phyloP scores from a whole-genome alignment of 2,329 filamentous ascomycete genomes.

The Fusarium cicatricum region DNA sequence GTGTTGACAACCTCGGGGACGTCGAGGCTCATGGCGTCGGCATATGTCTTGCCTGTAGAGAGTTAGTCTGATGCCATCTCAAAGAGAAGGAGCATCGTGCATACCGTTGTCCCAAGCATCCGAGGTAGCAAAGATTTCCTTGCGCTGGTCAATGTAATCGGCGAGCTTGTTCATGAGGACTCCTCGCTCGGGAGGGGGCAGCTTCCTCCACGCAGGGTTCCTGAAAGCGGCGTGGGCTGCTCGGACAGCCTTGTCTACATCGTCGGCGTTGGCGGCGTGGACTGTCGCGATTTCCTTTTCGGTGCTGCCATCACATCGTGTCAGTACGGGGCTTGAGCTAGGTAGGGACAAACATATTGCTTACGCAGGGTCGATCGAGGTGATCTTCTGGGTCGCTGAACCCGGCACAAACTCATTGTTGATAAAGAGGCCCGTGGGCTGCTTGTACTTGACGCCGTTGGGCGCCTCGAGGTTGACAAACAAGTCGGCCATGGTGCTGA shows the following conservation, averaged over 20 bases:
- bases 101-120: slow-evolving; percentile 74
- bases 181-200: slow-evolving; percentile 71
- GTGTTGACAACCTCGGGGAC: slow-evolving; percentile 55
- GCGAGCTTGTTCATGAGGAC: slow-evolving; percentile 74
- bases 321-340: background rate
- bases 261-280: slow-evolving; percentile 41
- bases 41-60: slow-evolving; percentile 64
- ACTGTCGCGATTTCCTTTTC: slow-evolving; percentile 43
- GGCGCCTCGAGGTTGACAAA: slow-evolving; percentile 74
- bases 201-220: slow-evolving; percentile 71
- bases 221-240: slow-evolving; percentile 72
- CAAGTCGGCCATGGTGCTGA: slow-evolving; percentile 37
- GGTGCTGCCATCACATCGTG: slow-evolving; percentile 27
- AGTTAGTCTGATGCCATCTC: slow-evolving; percentile 41
- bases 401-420: slow-evolving; percentile 79
- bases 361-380: slow-evolving; percentile 44
- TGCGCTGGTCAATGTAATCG: slow-evolving; percentile 66
- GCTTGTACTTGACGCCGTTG: slow-evolving; percentile 76
- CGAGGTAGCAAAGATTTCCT: slow-evolving; percentile 53
- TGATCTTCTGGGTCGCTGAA: slow-evolving; percentile 38
- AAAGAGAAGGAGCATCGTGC: slow-evolving; percentile 41
- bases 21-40: slow-evolving; percentile 66
- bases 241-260: slow-evolving; percentile 44
- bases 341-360: background rate
- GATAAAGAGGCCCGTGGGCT: slow-evolving; percentile 82